Conservation (phyloP, 2,329 filamentous ascomycete species). For the Arachnomyces sp. region DNA sequence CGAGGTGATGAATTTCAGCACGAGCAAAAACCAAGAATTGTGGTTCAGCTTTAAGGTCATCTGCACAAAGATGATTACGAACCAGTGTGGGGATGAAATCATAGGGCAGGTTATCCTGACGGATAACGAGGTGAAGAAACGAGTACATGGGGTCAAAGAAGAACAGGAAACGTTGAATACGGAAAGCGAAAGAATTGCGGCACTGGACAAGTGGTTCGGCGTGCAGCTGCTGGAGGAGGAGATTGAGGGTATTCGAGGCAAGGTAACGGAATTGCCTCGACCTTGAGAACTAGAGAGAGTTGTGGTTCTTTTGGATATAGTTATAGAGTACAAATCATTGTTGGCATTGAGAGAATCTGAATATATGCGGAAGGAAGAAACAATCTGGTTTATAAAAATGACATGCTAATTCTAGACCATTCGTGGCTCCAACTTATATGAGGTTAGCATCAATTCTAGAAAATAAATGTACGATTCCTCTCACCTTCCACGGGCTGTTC, state of each 20-base stretch:
- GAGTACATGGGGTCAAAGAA: conserved; percentile 44
- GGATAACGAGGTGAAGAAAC: conserved; percentile 47
- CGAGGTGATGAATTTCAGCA: conserved; percentile 52
- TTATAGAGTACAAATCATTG: too few relatives aligned
- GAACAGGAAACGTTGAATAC: conserved; percentile 41
- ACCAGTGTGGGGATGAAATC: conserved; percentile 40
- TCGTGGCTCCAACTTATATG: conserved; percentile 2
- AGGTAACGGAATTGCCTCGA: conserved; percentile 37
- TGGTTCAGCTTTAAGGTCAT: conserved; percentile 51
- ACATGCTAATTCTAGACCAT: conserved; percentile 2
- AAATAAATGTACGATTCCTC: conserved; percentile 16
- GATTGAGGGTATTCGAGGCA: conserved; percentile 43
- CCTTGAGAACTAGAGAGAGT: too few relatives aligned
- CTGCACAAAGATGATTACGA: conserved; percentile 48
- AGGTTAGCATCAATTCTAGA: not conserved
- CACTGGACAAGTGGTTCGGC: conserved; percentile 46
- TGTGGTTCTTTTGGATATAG: too few relatives aligned
- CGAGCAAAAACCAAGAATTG: conserved; percentile 42
- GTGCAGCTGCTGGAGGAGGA: conserved; percentile 47
- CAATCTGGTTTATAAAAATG: not conserved
- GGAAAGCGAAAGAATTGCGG: conserved; percentile 49
- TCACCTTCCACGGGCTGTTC: conserved; percentile 61
- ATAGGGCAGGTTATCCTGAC: conserved; percentile 49
- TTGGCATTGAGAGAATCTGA: too few relatives aligned
- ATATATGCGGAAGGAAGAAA: too few relatives aligned